Percentiles rank a stretch among this genome's conserved stretches.
Evolutionary conservation across 331 rosid genomes (phyloP).

Genomic region (Malus hybrid): DNA sequence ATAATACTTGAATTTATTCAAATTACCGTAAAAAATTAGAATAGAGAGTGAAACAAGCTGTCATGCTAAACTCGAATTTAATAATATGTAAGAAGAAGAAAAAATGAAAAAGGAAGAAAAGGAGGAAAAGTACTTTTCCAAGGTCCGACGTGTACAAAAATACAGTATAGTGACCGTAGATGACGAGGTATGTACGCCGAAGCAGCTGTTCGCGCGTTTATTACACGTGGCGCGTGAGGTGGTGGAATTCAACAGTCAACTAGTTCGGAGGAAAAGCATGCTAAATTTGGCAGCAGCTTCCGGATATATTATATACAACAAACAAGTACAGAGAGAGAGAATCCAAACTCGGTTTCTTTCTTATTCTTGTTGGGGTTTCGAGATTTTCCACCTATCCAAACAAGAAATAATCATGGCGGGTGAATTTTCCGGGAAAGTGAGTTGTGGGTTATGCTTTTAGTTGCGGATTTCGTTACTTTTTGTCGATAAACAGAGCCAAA

Average conservation of each 20-base stretch:
- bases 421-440: constrained; percentile 19
- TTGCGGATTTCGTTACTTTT: not conserved
- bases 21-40: no score
- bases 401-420: constrained; percentile 12
- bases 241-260: not conserved
- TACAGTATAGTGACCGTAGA: not conserved
- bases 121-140: not conserved
- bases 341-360: not conserved
- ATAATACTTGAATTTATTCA: no score
- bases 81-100: not conserved
- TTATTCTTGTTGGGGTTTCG: constrained; percentile 29
- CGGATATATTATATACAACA: not conserved
- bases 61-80: no score
- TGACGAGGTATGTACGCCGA: not conserved
- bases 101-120: not conserved
- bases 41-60: no score
- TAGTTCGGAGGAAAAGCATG: not conserved
- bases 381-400: constrained; percentile 20
- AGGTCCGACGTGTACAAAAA: not conserved
- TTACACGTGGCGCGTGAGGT: constrained; percentile 4
- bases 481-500: constrained; percentile 12
- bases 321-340: not conserved
- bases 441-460: not conserved
- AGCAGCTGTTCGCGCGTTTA: not conserved
- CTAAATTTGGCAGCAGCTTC: not conserved